A percentile compares a stretch with the other conserved stretches of the same genome.
These are phyloP conservation scores for Carex cristatella DNA, from an alignment of 176 grass and related monocot genomes.

Conservation along the genomic window DNA sequence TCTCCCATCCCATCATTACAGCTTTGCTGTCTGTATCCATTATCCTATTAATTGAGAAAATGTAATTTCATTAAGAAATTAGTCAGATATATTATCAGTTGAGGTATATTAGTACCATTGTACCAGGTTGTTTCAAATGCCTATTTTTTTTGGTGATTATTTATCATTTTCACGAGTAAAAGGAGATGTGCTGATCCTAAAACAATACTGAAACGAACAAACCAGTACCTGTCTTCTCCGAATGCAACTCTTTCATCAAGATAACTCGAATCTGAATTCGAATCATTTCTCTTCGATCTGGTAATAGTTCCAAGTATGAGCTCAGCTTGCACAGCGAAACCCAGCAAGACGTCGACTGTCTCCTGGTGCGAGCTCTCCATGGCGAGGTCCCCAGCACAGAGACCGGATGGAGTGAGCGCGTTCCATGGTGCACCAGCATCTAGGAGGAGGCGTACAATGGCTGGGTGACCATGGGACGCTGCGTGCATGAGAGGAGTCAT, in stretches of 20 bases:
- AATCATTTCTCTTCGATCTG: constrained; percentile 25
- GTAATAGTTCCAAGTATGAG: constrained; percentile 74
- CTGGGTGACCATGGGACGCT: constrained; percentile 45
- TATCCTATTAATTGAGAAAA: constrained; percentile 12
- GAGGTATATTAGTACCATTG: neutral
- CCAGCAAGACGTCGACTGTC: constrained; percentile 68
- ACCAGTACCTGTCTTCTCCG: constrained; percentile 47
- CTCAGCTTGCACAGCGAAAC: constrained; percentile 77
- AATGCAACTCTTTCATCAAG: constrained; percentile 74
- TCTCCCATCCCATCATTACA: constrained; percentile 98
- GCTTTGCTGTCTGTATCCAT: constrained; percentile 90
- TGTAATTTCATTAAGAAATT: neutral
- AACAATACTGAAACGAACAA: neutral
- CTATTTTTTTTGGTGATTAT: neutral
- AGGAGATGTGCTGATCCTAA: neutral
- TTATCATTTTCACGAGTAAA: neutral
- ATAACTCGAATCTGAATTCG: constrained; percentile 28
- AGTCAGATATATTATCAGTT: neutral
- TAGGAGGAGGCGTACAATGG: constrained; percentile 45
- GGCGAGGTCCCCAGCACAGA: constrained; percentile 69
- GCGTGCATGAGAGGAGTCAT: constrained; percentile 82
- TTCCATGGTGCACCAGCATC: constrained; percentile 81
- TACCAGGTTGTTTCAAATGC: neutral
- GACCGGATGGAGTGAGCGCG: constrained; percentile 40
- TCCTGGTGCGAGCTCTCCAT: constrained; percentile 38